Base-by-base conservation (phyloP, 2,329 filamentous ascomycete genomes). In the Pseudonectria buxi region DNA sequence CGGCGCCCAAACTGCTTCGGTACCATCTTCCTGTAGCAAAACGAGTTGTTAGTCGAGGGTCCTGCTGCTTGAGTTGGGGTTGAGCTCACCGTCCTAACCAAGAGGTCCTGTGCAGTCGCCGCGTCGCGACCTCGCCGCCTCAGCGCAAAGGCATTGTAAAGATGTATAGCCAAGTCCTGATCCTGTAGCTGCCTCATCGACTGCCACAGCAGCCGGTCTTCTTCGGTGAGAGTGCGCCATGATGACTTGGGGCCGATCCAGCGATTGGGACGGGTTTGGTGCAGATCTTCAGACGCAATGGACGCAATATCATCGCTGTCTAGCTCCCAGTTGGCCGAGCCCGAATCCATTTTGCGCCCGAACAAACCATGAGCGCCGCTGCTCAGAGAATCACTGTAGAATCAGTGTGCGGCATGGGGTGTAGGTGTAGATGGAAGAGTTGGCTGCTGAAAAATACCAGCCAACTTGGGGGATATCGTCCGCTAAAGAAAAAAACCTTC, bases 71-170 rank as follows among this genome's bases (percentile, higher is more conserved):
- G 12, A 14, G 14, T 10, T 3, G 15, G 11, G n/a, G 11, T 14
- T 30, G 14, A 15, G 33, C 51, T 51, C 39, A 56, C 59, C 39
- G 45, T 54, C 38, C 47, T 48, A 18, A 59, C 38, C 9, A 49
- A 47, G n/a, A 61, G 35, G 28, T 52, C 49, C 14, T 46, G 36
- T 3, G 52, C 54, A 29, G 49, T 53, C 35, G 36, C 54, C 16
- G 45, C 35, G 28, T 57, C 45, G 25, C 41, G 47, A 6, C 44
- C 52, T 25, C 47, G 49, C 36, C 49, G 49, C 57, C 82, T 87
- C 36, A 94, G 64, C 25, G 73, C 73, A 61, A 83, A 82, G 0
- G 82, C 71, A 58, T 92, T 86, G 63, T 86, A 94, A 5, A 95
- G 65, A 62, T 95, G 89, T 29, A 81, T 62, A 0, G 76, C 69